Conservation (phyloP, 2,329 filamentous ascomycete genomes). For the Exutisphaerella laricina region DNA sequence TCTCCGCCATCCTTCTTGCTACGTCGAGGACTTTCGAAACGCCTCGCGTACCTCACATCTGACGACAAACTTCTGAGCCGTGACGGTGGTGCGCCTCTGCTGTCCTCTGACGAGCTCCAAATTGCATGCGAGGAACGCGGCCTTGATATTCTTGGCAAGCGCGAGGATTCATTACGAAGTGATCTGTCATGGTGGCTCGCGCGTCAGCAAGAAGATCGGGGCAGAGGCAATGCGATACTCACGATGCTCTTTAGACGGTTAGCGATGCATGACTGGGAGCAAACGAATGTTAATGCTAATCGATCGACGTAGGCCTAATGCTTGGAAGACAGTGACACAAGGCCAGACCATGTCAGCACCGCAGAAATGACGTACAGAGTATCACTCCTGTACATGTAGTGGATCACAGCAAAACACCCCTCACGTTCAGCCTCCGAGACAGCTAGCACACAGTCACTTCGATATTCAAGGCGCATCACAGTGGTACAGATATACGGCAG, state of each 20-base stretch:
- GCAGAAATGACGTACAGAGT: neutral
- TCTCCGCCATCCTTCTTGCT: conserved; percentile 49
- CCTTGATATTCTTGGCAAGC: conserved; percentile 29
- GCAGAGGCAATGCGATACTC: conserved; percentile 26
- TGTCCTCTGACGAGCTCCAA: conserved; percentile 37
- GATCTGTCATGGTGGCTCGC: conserved; percentile 39
- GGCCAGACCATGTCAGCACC: neutral
- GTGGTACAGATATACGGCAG: too few relatives aligned
- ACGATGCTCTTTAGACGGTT: conserved; percentile 34
- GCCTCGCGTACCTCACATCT: conserved; percentile 58
- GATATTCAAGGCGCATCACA: too few relatives aligned
- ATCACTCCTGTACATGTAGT: neutral
- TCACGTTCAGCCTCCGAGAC: too few relatives aligned
- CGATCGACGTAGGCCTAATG: conserved; percentile 11
- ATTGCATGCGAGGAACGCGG: conserved; percentile 36
- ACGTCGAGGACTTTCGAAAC: conserved; percentile 47
- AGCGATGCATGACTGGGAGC: conserved; percentile 20
- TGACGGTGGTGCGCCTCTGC: conserved; percentile 53
- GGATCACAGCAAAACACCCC: too few relatives aligned
- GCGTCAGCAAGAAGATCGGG: conserved; percentile 36
- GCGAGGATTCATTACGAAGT: conserved; percentile 23
- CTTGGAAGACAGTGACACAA: conserved; percentile 6
- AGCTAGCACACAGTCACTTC: too few relatives aligned
- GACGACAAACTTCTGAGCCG: conserved; percentile 65
- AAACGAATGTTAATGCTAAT: conserved; percentile 19